Base-by-base conservation (phyloP, 2,329 filamentous ascomycete genomes). In the Sordariomycetes sp. region DNA sequence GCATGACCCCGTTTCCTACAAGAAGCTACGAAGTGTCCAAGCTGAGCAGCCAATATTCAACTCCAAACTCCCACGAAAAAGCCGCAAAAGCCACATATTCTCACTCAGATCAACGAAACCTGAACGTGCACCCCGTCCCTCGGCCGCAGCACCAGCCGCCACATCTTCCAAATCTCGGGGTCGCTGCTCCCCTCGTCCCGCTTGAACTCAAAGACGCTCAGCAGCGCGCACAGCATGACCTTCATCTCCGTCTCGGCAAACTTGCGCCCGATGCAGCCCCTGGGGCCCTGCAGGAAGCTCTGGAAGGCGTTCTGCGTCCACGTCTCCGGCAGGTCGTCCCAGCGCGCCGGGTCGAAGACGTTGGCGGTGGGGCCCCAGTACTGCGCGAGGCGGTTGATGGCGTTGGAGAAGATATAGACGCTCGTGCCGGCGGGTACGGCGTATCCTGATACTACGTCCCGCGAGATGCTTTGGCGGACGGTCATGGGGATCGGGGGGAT, bases 91-190 rank as follows among this genome's bases (percentile, higher is more conserved):
- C n/a, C n/a, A n/a, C n/a, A n/a, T n/a, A n/a, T n/a, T n/a, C n/a
- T 28, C n/a, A 4, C 18, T 15, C 18, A 28, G 26, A 28, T 28
- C 6, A 17, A 8, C n/a, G 48, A 55, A 9, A 56, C 52, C 44
- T 55, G 58, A 34, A 65, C 50, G 2, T 47, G 53, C 11, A 63
- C 52, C 18, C 63, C 63, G 39, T 64, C 56, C 47, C 55, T 59
- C 3, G 63, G 63, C 35, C 63, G 47, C 44, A 67, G 41, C 12
- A 66, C 63, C 29, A 66, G 42, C 23, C 61, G 52, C 63, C 63
- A 66, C 63, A 66, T 66, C 52, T 67, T 67, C 53, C 59, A 55
- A 11, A 54, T 49, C 46, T 66, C 63, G 8, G 63, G 63, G 41
- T 66, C 55, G 4, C 50, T 47, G 6, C 55, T 49, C 19, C 40